Evolutionary conservation across 805 yeast genomes (phyloP).

Genomic region (Myxozyma sirexii): DNA sequence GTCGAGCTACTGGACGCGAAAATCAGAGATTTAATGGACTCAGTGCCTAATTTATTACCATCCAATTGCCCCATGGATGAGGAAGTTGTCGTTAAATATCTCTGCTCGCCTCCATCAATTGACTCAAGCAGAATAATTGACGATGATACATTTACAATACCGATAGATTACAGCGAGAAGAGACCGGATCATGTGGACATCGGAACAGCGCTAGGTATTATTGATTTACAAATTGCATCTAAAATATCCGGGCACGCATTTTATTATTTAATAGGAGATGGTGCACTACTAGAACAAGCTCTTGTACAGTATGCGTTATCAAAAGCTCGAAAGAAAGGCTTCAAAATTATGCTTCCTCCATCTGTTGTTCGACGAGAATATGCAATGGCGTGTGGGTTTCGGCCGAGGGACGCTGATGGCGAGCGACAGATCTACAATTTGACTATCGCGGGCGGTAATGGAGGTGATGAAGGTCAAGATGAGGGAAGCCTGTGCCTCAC

Average conservation of each 20-base stretch:
- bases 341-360: conserved; percentile 77
- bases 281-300: conserved; percentile 88
- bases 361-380: conserved; percentile 77
- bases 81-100: conserved; percentile 24
- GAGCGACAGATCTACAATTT: conserved; percentile 83
- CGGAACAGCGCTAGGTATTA: conserved; percentile 64
- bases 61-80: conserved; percentile 16
- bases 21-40: conserved; percentile 18
- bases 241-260: conserved; percentile 81
- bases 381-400: conserved; percentile 88
- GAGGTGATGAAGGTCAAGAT: conserved; percentile 36
- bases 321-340: conserved; percentile 68
- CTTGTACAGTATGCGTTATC: conserved; percentile 75
- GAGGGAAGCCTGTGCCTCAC: conserved; percentile 58
- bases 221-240: conserved; percentile 75
- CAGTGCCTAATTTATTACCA: conserved; percentile 27
- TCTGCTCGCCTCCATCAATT: conserved; percentile 14
- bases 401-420: conserved; percentile 84
- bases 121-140: not conserved
- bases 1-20: conserved; percentile 8
- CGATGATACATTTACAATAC: conserved; percentile 3
- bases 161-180: conserved; percentile 11
- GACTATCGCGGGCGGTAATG: conserved; percentile 45
- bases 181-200: conserved; percentile 67
- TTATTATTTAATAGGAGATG: conserved; percentile 82